These are phyloP conservation scores for Aphanocladium album DNA, from an alignment of 2,329 filamentous ascomycete genomes.

Conservation along the genomic window DNA sequence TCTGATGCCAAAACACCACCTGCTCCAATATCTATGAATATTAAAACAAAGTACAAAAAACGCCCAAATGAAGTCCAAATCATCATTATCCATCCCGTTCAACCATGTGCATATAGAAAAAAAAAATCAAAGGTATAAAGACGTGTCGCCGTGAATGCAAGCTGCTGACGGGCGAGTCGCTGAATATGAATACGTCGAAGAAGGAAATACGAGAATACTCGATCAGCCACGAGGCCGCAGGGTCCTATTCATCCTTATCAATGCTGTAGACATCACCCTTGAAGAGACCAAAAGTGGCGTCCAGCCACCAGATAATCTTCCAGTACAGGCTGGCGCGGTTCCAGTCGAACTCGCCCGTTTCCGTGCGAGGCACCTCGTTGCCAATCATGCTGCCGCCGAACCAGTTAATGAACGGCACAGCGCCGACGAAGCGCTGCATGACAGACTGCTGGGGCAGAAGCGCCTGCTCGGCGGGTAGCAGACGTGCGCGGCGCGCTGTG, in stretches of 20 bases:
- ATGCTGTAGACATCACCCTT: constrained; percentile 52
- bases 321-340: constrained; percentile 61
- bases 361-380: constrained; percentile 66
- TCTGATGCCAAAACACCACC: not conserved
- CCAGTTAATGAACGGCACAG: constrained; percentile 66
- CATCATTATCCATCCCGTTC: not conserved
- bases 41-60: not conserved
- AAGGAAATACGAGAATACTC: not conserved
- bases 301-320: constrained; percentile 61
- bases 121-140: not conserved
- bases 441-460: constrained; percentile 64
- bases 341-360: constrained; percentile 74
- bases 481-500: constrained; percentile 57
- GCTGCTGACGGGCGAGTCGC: not conserved
- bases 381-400: constrained; percentile 71
- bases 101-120: not conserved
- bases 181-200: not conserved
- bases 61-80: not conserved
- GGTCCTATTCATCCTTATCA: constrained; percentile 52
- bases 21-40: not conserved
- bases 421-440: constrained; percentile 57
- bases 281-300: constrained; percentile 54
- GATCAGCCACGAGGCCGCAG: not conserved
- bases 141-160: not conserved
- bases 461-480: constrained; percentile 66